Evolutionary conservation across 495 filamentous ascomycete species (phyloP).

Genomic region (Xanthoparmelia taractica): DNA sequence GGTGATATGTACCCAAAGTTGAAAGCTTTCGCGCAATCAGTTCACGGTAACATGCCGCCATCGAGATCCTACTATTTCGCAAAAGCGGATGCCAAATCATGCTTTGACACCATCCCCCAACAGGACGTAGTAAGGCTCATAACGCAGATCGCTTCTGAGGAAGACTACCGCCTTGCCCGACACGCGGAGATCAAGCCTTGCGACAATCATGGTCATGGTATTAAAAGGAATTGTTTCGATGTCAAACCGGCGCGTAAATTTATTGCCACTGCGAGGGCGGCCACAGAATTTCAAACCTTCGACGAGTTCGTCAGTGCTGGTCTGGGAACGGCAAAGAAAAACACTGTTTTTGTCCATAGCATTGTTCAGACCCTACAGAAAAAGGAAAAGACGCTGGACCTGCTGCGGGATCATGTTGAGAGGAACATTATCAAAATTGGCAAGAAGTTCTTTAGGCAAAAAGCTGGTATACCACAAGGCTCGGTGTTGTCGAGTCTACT

Average conservation of each 20-base stretch:
- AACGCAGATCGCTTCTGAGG: slow-evolving; percentile 51
- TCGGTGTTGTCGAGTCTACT: slow-evolving; percentile 77
- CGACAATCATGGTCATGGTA: slow-evolving; percentile 21
- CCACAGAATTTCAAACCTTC: slow-evolving; percentile 46
- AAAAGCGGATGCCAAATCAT: slow-evolving; percentile 85
- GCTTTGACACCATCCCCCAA: slow-evolving; percentile 95
- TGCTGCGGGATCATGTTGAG: slow-evolving; percentile 69
- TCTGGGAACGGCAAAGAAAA: slow-evolving; percentile 35
- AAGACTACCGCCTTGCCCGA: slow-evolving; percentile 62
- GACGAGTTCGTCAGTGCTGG: slow-evolving; percentile 45
- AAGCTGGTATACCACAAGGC: slow-evolving; percentile 84
- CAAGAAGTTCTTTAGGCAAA: slow-evolving; percentile 83
- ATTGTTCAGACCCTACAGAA: slow-evolving; percentile 45
- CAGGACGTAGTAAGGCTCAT: slow-evolving; percentile 59
- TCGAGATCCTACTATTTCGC: slow-evolving; percentile 59
- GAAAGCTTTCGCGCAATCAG: slow-evolving; percentile 54
- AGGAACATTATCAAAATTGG: slow-evolving; percentile 83
- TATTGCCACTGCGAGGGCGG: slow-evolving; percentile 49
- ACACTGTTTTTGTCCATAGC: slow-evolving; percentile 70
- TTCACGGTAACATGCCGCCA: slow-evolving; percentile 27
- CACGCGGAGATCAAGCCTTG: slow-evolving; percentile 62
- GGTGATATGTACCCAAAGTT: slow-evolving; percentile 74
- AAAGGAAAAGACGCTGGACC: slow-evolving; percentile 52
- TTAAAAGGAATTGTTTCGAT: slow-evolving; percentile 10
- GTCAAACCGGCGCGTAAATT: slow-evolving; percentile 56